These are phyloP conservation scores for Lentinula guzmanii DNA, from an alignment of 768 basidiomycete species.

Conservation along the genomic window DNA sequence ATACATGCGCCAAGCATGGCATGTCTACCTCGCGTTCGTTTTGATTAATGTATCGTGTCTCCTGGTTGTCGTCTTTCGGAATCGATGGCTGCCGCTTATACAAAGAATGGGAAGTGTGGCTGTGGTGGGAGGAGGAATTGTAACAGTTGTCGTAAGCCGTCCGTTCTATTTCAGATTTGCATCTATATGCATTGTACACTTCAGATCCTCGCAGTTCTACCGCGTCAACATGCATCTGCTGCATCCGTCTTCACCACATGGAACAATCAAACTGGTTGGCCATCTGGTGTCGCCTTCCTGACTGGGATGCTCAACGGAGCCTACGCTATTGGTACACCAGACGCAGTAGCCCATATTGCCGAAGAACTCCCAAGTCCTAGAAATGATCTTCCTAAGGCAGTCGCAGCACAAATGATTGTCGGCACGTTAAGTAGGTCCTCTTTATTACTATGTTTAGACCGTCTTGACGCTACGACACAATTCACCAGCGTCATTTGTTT, in stretches of 20 bases:
- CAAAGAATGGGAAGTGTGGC: conserved; percentile 10
- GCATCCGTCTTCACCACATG: conserved; percentile 11
- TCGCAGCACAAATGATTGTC: conserved; percentile 10
- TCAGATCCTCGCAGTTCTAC: conserved; percentile 9
- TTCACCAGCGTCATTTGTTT: conserved; percentile 8
- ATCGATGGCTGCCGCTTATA: conserved; percentile 10
- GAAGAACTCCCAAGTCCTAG: conserved; percentile 13
- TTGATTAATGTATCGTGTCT: conserved; percentile 11
- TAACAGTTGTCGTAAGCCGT: conserved; percentile 8
- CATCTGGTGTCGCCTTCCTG: conserved; percentile 11
- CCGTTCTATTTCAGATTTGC: neutral
- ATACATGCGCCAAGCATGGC: conserved; percentile 8
- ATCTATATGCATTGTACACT: neutral
- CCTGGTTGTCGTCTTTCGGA: conserved; percentile 9
- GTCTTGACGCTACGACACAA: neutral
- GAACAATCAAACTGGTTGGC: conserved; percentile 12
- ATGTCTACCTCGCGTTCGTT: conserved; percentile 9
- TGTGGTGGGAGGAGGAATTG: conserved; percentile 10
- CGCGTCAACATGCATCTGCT: conserved; percentile 10
- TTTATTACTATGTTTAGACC: neutral
- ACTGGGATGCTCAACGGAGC: conserved; percentile 14
- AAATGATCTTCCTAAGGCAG: conserved; percentile 10
- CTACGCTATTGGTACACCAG: conserved; percentile 12
- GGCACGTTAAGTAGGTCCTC: conserved; percentile 7
- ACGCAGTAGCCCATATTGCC: conserved; percentile 12